Evolutionary conservation across 2,329 filamentous ascomycete genomes (phyloP).

Genomic region (Blastomyces emzantsi): DNA sequence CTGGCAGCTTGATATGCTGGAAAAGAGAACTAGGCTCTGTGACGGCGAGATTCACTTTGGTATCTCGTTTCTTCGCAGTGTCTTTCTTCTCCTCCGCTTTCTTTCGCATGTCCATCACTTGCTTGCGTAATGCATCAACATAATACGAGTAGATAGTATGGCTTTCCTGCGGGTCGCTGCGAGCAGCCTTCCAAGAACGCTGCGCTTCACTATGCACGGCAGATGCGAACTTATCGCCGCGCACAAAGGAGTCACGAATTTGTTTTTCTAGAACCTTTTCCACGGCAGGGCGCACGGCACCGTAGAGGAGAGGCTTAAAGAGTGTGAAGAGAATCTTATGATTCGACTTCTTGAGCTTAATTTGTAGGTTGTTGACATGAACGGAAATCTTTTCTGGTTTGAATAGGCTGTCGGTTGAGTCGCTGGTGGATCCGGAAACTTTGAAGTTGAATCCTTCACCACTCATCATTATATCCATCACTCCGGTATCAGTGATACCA

Average conservation of each 20-base stretch:
- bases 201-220: constrained; percentile 77
- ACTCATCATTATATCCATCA: constrained; percentile 79
- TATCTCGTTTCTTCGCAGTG: constrained; percentile 46
- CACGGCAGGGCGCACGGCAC: constrained; percentile 71
- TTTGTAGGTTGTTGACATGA: constrained; percentile 67
- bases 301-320: constrained; percentile 80
- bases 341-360: constrained; percentile 90
- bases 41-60: constrained; percentile 71
- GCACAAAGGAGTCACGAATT: constrained; percentile 71
- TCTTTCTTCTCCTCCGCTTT: constrained; percentile 64
- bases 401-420: constrained; percentile 73
- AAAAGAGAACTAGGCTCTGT: constrained; percentile 89
- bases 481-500: constrained; percentile 72
- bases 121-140: constrained; percentile 62
- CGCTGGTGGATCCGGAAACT: constrained; percentile 73
- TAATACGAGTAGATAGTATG: constrained; percentile 86
- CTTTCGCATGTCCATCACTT: constrained; percentile 65
- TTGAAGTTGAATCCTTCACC: constrained; percentile 87
- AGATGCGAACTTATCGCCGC: constrained; percentile 64
- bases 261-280: constrained; percentile 84
- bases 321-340: constrained; percentile 84
- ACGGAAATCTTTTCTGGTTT: constrained; percentile 87
- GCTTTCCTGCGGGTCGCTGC: constrained; percentile 60
- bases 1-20: constrained; percentile 74
- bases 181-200: constrained; percentile 56